Evolutionary conservation across 169 alveolate species (phyloP), one percentile per base, ranked within the genome.

Genomic region (Miamiensis avidus): DNA sequence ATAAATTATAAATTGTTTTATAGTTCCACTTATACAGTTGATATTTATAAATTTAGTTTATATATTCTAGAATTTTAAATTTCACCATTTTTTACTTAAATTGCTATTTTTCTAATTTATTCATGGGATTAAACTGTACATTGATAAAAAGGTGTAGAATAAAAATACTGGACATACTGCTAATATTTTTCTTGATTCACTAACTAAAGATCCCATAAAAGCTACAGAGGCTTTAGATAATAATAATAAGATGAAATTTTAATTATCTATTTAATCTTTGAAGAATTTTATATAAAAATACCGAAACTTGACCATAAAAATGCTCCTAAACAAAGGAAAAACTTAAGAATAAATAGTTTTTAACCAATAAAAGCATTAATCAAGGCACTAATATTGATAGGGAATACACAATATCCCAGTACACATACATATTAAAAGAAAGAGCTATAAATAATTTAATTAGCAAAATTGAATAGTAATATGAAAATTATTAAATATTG

Each of bases 111-210:
- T n/a, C n/a, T n/a, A n/a, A n/a, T n/a, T n/a, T 75, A 75, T 6
- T 78, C 85, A 89, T 74, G 82, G 81, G 29, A 81, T 77, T 33
- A 91, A 78, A 76, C 94, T 93, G 88, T 94, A 92, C 97, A 97
- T 94, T 25, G 97, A 89, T 34, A 97, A 83, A 92, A 95, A 93
- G 72, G 93, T 86, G 83, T 95, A 96, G 89, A 97, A 97, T 78
- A 97, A 90, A 87, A 92, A 89, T 0, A 96, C 97, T n/a, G 99
- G 99, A 89, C 93, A 96, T 82, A 95, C 96, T 0, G 97, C 98
- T 30, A 97, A 88, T 26, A 91, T 89, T 84, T 92, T 97, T 82
- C 90, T 96, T 30, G 91, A 93, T 32, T 89, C 89, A 49, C 88
- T 88, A 28, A 94, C 97, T 87, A 96, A 92, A 64, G 91, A 83